These are phyloP conservation scores for Zymoseptoria crescenta DNA, from an alignment of 2,329 filamentous ascomycete genomes.

Conservation along the genomic window DNA sequence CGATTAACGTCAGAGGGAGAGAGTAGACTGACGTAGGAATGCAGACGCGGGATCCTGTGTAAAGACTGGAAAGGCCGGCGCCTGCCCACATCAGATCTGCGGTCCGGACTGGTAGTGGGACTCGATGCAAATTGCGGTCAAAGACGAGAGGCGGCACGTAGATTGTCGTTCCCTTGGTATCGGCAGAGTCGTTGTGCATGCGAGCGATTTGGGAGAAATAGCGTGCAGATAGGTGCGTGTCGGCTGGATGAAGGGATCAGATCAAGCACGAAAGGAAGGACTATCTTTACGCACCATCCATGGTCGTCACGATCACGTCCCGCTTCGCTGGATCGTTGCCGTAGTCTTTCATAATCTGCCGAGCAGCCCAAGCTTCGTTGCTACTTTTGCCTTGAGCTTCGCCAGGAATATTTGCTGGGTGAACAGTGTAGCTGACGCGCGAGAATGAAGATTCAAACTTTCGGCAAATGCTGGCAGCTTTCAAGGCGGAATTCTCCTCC, in stretches of 20 bases:
- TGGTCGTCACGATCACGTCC: constrained; percentile 61
- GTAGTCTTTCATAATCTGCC: constrained; percentile 57
- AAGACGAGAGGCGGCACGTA: constrained; percentile 67
- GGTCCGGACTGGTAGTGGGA: constrained; percentile 60
- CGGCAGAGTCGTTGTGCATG: constrained; percentile 53
- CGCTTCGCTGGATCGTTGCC: constrained; percentile 41
- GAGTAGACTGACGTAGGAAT: constrained; percentile 70
- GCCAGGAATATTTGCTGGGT: constrained; percentile 57
- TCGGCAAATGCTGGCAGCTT: constrained; percentile 55
- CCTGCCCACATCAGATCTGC: constrained; percentile 66
- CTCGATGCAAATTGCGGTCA: constrained; percentile 62
- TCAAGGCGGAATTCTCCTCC: constrained; percentile 53
- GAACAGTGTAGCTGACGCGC: constrained; percentile 59
- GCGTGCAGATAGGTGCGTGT: constrained; percentile 61
- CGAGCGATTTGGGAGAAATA: constrained; percentile 59
- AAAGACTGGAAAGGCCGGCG: constrained; percentile 62
- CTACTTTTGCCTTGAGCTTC: constrained; percentile 69
- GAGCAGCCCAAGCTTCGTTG: constrained; percentile 64
- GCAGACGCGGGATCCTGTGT: constrained; percentile 54
- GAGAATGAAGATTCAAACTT: constrained; percentile 59
- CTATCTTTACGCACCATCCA: constrained; percentile 54
- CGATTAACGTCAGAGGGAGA: constrained; percentile 57
- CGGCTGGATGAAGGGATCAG: constrained; percentile 42
- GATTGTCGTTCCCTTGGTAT: constrained; percentile 54
- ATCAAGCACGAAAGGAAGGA: not conserved